Percentiles rank a stretch among this genome's conserved stretches.
Conservation (phyloP, 2,329 filamentous ascomycete genomes). For the Rasamsonia emersonii region DNA sequence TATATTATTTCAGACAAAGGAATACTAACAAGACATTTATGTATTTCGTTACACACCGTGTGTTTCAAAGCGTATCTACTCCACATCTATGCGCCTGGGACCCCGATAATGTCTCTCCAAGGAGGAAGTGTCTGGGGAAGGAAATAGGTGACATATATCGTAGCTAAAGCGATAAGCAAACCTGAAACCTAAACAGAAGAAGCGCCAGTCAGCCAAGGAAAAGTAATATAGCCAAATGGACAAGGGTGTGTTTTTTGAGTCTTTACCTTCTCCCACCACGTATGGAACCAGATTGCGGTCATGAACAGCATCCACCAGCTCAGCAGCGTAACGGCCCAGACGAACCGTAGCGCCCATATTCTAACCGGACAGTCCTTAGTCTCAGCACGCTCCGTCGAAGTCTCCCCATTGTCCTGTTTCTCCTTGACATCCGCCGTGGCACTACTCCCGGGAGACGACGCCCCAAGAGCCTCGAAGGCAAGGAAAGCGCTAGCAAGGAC, state of each 20-base stretch:
- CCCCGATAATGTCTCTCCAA: slow-evolving; percentile 40
- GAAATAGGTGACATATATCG: slow-evolving; percentile 45
- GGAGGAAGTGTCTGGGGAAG: slow-evolving; percentile 37
- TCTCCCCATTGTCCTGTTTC: slow-evolving; percentile 19
- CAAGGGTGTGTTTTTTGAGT: too few species aligned
- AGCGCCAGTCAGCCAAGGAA: slow-evolving; percentile 5
- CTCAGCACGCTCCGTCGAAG: slow-evolving; percentile 20
- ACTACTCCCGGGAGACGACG: slow-evolving; percentile 52
- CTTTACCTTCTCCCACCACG: slow-evolving; percentile 89
- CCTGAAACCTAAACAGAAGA: slow-evolving; percentile 43
- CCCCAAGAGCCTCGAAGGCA: slow-evolving; percentile 67
- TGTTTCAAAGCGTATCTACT: too few species aligned
- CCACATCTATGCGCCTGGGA: too few species aligned
- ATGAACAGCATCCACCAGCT: slow-evolving; percentile 96
- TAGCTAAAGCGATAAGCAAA: slow-evolving; percentile 38
- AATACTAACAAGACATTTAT: too few species aligned
- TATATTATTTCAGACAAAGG: too few species aligned
- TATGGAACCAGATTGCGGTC: slow-evolving; percentile 98
- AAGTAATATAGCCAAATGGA: neutral
- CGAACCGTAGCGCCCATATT: slow-evolving; percentile 45
- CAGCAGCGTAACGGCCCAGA: slow-evolving; percentile 55
- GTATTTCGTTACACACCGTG: too few species aligned
- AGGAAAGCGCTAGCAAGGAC: slow-evolving; percentile 76
- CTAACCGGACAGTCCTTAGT: slow-evolving; percentile 39
- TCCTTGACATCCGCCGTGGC: slow-evolving; percentile 34